Percentiles rank a stretch among this genome's conserved stretches.
phyloP scores from a whole-genome alignment of 805 yeast genomes.

The Kluyveromyces dobzhanskii region DNA sequence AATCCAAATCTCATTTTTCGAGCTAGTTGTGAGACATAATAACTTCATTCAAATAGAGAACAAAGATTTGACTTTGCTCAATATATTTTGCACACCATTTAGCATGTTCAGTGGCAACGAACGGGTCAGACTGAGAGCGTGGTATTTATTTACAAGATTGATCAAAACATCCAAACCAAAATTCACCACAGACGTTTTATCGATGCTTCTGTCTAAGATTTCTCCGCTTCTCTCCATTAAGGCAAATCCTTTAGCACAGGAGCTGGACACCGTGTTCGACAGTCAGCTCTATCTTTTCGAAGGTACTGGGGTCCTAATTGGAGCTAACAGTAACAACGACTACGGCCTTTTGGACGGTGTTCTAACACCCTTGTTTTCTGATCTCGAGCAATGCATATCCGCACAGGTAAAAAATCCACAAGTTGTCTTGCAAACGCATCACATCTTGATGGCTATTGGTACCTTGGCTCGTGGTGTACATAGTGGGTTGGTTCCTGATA shows the following conservation, averaged over 20 bases:
- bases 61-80: conserved; percentile 53
- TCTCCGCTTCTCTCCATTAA: conserved; percentile 54
- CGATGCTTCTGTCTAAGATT: conserved; percentile 53
- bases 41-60: conserved; percentile 35
- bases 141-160: conserved; percentile 85
- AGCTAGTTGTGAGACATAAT: conserved; percentile 73
- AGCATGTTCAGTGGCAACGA: conserved; percentile 72
- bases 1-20: conserved; percentile 76
- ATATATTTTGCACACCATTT: conserved; percentile 67
- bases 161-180: conserved; percentile 67
- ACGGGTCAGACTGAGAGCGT: conserved; percentile 74
- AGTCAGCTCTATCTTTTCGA: conserved; percentile 80
- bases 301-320: conserved; percentile 69
- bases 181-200: conserved; percentile 42
- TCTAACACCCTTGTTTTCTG: conserved; percentile 66
- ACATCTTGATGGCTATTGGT: conserved; percentile 79
- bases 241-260: conserved; percentile 28
- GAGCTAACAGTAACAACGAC: conserved; percentile 36
- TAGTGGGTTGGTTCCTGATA: conserved; percentile 32
- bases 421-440: conserved; percentile 69
- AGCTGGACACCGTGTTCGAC: conserved; percentile 57
- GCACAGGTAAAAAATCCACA: conserved; percentile 35
- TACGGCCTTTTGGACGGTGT: conserved; percentile 50
- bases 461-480: conserved; percentile 84
- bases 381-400: conserved; percentile 58